These are phyloP conservation scores for Westerdykella sp. DNA, from an alignment of 2,329 filamentous ascomycete species.

Conservation along the genomic window DNA sequence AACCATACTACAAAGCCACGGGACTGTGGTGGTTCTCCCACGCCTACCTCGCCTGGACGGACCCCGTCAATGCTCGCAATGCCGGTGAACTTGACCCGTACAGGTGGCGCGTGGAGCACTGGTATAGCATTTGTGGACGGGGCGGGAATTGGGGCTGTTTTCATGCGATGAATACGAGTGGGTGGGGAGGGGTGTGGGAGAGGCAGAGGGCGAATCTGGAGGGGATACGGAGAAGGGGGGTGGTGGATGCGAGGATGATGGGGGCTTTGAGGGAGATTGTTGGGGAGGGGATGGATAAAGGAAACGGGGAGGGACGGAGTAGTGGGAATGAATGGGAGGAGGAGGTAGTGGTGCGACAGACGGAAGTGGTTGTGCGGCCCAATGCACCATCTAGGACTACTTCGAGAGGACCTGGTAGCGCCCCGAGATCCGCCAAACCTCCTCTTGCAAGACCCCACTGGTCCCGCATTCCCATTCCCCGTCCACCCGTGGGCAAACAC, in stretches of 20 bases:
- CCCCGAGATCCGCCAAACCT: too few relatives aligned
- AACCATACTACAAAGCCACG: neutral
- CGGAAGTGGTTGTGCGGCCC: too few relatives aligned
- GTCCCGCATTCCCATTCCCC: too few relatives aligned
- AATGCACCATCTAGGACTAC: too few relatives aligned
- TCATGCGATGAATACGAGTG: slow-evolving; percentile 9
- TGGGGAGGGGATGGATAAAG: neutral
- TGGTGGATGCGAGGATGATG: slow-evolving; percentile 1
- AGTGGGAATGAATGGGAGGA: too few relatives aligned
- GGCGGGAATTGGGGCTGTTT: slow-evolving; percentile 9
- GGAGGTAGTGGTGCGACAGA: too few relatives aligned
- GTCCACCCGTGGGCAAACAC: too few relatives aligned
- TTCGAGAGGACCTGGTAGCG: too few relatives aligned
- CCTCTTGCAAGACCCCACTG: too few relatives aligned
- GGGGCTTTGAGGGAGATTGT: neutral
- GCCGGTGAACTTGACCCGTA: slow-evolving; percentile 6
- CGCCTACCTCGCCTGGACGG: slow-evolving; percentile 5
- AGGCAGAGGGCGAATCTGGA: slow-evolving; percentile 1
- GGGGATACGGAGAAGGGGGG: neutral
- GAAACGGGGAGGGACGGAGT: neutral
- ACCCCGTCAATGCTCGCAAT: too few relatives aligned
- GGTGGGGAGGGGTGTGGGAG: slow-evolving; percentile 9
- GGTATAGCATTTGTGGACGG: slow-evolving; percentile 7
- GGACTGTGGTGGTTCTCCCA: slow-evolving; percentile 3
- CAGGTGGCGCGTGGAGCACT: slow-evolving; percentile 9